Conservation (phyloP, 169 alveolate genomes). For the Plasmodium vinckei region DNA sequence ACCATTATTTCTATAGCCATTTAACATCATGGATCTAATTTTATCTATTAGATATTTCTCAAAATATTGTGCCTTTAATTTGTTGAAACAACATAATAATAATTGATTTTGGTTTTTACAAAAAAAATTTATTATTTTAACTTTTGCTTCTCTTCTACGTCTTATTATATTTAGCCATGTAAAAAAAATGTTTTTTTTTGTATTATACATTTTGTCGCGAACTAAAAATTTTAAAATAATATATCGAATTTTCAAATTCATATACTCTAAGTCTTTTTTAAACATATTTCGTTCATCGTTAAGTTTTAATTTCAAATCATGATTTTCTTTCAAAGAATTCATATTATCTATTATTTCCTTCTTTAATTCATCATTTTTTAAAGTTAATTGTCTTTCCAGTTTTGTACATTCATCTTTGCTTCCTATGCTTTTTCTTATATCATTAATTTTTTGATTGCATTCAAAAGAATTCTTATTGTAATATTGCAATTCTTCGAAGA, state of each 20-base stretch:
- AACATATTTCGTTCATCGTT: conserved; percentile 65
- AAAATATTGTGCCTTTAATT: conserved; percentile 30
- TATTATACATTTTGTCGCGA: conserved; percentile 34
- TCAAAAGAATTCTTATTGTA: conserved; percentile 50
- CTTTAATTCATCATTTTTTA: conserved; percentile 66
- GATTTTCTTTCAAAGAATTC: conserved; percentile 59
- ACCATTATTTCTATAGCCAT: conserved; percentile 6
- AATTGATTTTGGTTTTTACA: conserved; percentile 33
- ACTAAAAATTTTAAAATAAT: conserved; percentile 40
- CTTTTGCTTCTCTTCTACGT: conserved; percentile 37
- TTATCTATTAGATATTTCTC: conserved; percentile 38
- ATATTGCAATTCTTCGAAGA: conserved; percentile 49
- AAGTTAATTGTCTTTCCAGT: conserved; percentile 59
- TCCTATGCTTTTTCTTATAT: conserved; percentile 44
- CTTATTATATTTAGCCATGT: conserved; percentile 38
- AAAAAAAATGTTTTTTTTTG: conserved; percentile 18
- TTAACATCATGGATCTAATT: conserved; percentile 11
- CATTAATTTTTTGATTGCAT: conserved; percentile 64
- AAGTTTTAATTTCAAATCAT: conserved; percentile 60
- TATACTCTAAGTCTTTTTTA: conserved; percentile 47
- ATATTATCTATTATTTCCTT: conserved; percentile 65
- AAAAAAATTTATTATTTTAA: conserved; percentile 15
- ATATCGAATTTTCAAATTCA: conserved; percentile 27
- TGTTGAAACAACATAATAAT: conserved; percentile 37
- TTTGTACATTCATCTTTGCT: conserved; percentile 45